Evolutionary conservation across 164 flowering plant genomes (phyloP).

Genomic region (Umbilicus rupestris): DNA sequence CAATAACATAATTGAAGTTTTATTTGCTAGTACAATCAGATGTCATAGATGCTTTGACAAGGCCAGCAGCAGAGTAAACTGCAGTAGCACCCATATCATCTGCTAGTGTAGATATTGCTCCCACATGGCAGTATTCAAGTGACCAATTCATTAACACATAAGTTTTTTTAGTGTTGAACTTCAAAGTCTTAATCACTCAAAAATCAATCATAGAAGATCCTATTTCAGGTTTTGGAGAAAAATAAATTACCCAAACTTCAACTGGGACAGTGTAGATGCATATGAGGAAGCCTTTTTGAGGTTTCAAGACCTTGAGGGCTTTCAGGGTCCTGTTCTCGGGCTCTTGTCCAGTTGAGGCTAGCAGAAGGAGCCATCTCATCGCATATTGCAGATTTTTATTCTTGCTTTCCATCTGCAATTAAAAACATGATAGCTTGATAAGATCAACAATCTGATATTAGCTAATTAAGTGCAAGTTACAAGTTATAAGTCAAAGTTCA

Average conservation of each 20-base stretch:
- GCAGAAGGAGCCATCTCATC: neutral
- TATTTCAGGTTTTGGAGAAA: neutral
- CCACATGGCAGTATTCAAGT: conserved; percentile 33
- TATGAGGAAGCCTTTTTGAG: neutral
- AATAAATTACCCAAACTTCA: neutral
- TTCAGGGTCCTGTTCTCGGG: neutral
- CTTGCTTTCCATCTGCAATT: neutral
- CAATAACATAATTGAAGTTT: conserved; percentile 17
- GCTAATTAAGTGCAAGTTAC: no score
- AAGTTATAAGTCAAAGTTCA: no score
- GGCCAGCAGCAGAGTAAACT: conserved; percentile 9
- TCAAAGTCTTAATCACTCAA: neutral
- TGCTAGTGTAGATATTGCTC: conserved; percentile 34
- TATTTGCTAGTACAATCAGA: conserved; percentile 24
- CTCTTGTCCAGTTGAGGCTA: neutral
- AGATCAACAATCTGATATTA: no score
- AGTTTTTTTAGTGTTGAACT: neutral
- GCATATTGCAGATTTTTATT: neutral
- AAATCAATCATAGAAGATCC: no score
- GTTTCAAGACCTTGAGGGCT: neutral
- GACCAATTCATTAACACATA: neutral
- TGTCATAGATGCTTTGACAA: conserved; percentile 16
- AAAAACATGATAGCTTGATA: neutral
- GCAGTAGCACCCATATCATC: conserved; percentile 25
- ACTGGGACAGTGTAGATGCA: conserved; percentile 6